phyloP scores from a whole-genome alignment of 2,329 filamentous ascomycete genomes.

The Paramyrothecium roridum region DNA sequence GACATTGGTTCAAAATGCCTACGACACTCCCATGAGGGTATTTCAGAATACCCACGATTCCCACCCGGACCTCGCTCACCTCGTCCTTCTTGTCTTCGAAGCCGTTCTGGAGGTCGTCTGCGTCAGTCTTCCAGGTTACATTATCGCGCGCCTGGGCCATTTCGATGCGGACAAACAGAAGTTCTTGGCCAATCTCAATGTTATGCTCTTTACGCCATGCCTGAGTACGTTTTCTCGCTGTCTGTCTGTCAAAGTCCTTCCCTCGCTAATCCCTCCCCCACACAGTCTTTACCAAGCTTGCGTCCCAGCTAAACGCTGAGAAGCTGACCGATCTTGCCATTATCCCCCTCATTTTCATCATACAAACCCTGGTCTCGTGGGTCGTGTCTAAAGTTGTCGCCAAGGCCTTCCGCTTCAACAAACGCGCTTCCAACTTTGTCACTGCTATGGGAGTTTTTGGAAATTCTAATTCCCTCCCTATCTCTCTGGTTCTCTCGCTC shows the following conservation, averaged over 20 bases:
- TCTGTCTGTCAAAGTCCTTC: not conserved
- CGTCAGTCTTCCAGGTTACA: conserved; percentile 89
- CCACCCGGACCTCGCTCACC: conserved; percentile 65
- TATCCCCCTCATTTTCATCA: conserved; percentile 89
- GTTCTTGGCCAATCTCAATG: conserved; percentile 93
- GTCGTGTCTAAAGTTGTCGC: conserved; percentile 68
- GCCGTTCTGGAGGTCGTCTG: conserved; percentile 94
- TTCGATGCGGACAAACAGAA: conserved; percentile 97
- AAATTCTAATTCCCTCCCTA: conserved; percentile 96
- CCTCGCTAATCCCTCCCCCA: conserved; percentile 12
- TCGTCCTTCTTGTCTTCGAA: conserved; percentile 85
- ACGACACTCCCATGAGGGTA: conserved; percentile 38
- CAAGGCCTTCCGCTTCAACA: conserved; percentile 75
- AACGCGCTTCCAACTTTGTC: conserved; percentile 88
- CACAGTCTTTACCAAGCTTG: conserved; percentile 91
- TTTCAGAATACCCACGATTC: conserved; percentile 42
- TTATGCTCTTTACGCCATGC: conserved; percentile 94
- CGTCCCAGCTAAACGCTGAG: conserved; percentile 86
- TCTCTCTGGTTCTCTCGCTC: conserved; percentile 90
- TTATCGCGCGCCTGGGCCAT: conserved; percentile 84
- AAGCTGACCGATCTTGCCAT: conserved; percentile 88
- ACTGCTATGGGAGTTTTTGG: conserved; percentile 97
- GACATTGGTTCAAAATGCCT: conserved; percentile 31
- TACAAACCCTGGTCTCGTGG: conserved; percentile 87
- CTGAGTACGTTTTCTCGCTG: conserved; percentile 62